Evolutionary conservation across 139 green algal species (phyloP), one percentile per base, ranked within the genome.

Genomic region (Chloropicon primus): DNA sequence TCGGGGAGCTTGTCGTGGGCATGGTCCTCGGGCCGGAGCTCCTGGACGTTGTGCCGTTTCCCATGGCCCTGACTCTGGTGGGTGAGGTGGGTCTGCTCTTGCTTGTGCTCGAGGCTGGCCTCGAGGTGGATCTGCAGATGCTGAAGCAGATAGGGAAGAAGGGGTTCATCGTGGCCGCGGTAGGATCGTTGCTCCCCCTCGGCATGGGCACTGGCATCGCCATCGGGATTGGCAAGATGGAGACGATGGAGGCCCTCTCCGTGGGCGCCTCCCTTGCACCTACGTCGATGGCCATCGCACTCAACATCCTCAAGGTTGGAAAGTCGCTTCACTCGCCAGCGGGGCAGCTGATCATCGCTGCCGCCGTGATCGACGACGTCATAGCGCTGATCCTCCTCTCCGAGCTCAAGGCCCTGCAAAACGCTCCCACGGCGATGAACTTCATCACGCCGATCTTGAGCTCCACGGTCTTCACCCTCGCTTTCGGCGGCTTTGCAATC

Each of bases 331-430:
- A 73, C n/a, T 78, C 27, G 22, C 78, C 78, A 1, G 74, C 71
- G 2, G 78, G 78, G 21, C 78, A 81, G 78, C 78, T 78, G 2
- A 76, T 81, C 78, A 76, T 81, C 54, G 72, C 78, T 1, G 78
- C 78, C 10, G 78, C 72, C 24, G 78, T 76, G 10, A 77, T 78
- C 24, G 78, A 81, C 72, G 78, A 81, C 26, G 72, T 81, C 1
- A 74, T 81, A 27, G 78, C 72, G 72, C 78, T 81, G 22, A 25
- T 81, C 22, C 22, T 77, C n/a, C 72, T 81, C 2, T 73, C 71
- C 27, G 72, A 77, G 72, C 27, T 81, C 2, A 24, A 77, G 72
- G 78, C 78, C 22, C 72, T 81, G 21, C 28, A 74, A 26, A 53
- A 81, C 26, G 72, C 71, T 10, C 41, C 41, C 10, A 74, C 2